phyloP scores from a whole-genome alignment of 805 yeast species.

The Lachancea kluyveri region DNA sequence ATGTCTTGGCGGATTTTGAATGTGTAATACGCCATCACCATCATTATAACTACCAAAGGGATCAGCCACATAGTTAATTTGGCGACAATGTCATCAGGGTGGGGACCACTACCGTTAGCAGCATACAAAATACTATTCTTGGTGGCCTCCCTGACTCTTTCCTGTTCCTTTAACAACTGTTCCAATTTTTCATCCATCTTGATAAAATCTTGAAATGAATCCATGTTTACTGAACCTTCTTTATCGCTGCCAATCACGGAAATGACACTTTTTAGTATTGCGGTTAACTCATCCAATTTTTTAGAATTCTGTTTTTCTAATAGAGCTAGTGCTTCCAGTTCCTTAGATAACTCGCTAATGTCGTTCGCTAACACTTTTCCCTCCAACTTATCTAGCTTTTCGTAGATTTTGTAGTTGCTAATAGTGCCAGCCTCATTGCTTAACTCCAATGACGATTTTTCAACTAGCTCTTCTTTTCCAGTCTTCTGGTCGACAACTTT shows the following conservation, averaged over 20 bases:
- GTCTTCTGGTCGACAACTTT: conserved; percentile 34
- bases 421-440: conserved; percentile 16
- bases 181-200: conserved; percentile 26
- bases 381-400: conserved; percentile 28
- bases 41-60: conserved; percentile 25
- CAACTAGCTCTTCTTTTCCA: conserved; percentile 29
- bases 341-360: conserved; percentile 19
- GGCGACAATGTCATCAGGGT: conserved; percentile 28
- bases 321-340: conserved; percentile 19
- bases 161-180: conserved; percentile 25
- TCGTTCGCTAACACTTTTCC: conserved; percentile 33
- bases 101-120: conserved; percentile 18
- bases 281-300: conserved; percentile 16
- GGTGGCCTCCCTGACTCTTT: conserved; percentile 24
- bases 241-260: conserved; percentile 4
- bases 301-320: conserved; percentile 21
- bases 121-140: conserved; percentile 8
- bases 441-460: conserved; percentile 20
- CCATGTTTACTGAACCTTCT: conserved; percentile 7
- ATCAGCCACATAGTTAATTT: conserved; percentile 26
- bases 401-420: conserved; percentile 21
- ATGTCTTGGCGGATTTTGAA: conserved; percentile 31
- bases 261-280: conserved; percentile 7
- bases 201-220: conserved; percentile 23
- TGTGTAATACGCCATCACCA: conserved; percentile 31